Conservation (phyloP, 306 rosid species). For the Vigna hirtella region DNA sequence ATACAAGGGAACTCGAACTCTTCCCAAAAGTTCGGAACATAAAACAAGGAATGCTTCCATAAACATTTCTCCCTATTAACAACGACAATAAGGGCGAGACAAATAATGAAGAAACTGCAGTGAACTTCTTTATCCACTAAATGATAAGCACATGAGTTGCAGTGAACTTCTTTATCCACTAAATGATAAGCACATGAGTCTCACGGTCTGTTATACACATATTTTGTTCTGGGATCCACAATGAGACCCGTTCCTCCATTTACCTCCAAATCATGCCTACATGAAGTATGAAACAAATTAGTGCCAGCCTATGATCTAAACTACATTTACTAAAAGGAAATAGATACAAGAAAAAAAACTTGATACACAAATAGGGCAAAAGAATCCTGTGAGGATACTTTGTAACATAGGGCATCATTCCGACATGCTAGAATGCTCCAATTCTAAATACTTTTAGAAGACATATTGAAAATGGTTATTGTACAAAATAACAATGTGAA, state of each 20-base stretch:
- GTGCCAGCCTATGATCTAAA: conserved; percentile 9
- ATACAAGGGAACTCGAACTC: conserved; percentile 33
- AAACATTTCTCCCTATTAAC: conserved; percentile 47
- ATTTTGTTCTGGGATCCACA: conserved; percentile 84
- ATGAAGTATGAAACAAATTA: conserved; percentile 39
- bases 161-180: conserved; percentile 36
- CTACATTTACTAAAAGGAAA: not conserved
- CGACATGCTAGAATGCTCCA: conserved; percentile 12
- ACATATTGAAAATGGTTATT: conserved; percentile 22
- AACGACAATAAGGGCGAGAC: conserved; percentile 24
- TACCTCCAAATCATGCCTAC: conserved; percentile 91
- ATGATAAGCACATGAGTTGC: conserved; percentile 4
- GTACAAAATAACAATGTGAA: conserved; percentile 15
- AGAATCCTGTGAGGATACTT: conserved; percentile 5
- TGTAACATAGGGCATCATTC: conserved; percentile 1
- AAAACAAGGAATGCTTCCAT: conserved; percentile 37
- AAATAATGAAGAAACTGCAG: conserved; percentile 48
- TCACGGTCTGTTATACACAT: conserved; percentile 78
- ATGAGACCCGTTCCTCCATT: conserved; percentile 93
- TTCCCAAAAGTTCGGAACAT: conserved; percentile 15
- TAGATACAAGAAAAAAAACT: not conserved
- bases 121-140: conserved; percentile 30
- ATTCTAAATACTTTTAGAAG: conserved; percentile 25
- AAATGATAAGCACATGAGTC: not conserved
- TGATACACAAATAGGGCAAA: not conserved